Evolutionary conservation across 306 rosid species (phyloP).

Genomic region (Corylus americana): DNA sequence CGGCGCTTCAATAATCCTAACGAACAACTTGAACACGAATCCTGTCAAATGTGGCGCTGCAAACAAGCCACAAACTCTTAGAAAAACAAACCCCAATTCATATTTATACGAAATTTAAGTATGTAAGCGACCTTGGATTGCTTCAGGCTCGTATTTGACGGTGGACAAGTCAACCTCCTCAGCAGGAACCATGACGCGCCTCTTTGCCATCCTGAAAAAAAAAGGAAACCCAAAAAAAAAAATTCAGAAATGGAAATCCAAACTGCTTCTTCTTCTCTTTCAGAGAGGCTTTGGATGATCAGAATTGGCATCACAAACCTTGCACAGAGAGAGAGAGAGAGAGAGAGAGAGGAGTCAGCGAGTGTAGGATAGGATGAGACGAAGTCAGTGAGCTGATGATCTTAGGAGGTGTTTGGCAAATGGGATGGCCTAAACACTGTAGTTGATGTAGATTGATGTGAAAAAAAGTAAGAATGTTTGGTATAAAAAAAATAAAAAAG

Average conservation of each 20-base stretch:
- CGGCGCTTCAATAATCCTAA: conserved; percentile 62
- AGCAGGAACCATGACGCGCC: conserved; percentile 62
- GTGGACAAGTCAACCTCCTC: conserved; percentile 63
- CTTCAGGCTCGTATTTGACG: conserved; percentile 53
- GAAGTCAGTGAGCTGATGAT: too few relatives aligned
- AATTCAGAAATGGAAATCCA: neutral
- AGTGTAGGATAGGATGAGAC: neutral
- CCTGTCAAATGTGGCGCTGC: conserved; percentile 97
- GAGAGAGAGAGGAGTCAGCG: neutral
- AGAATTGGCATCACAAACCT: neutral
- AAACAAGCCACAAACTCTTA: conserved; percentile 5
- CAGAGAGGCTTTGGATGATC: neutral
- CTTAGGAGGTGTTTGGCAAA: too few relatives aligned
- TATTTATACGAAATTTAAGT: neutral
- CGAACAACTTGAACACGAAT: conserved; percentile 57
- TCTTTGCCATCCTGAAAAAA: conserved; percentile 59
- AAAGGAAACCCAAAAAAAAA: neutral
- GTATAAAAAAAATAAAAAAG: too few relatives aligned
- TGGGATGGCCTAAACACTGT: too few relatives aligned
- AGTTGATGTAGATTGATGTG: too few relatives aligned
- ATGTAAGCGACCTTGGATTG: conserved; percentile 47
- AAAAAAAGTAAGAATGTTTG: too few relatives aligned
- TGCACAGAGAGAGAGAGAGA: neutral
- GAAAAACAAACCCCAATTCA: conserved; percentile 15
- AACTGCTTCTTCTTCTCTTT: neutral